phyloP scores from a whole-genome alignment of 2,329 filamentous ascomycete species.

The Claviceps pazoutovae region DNA sequence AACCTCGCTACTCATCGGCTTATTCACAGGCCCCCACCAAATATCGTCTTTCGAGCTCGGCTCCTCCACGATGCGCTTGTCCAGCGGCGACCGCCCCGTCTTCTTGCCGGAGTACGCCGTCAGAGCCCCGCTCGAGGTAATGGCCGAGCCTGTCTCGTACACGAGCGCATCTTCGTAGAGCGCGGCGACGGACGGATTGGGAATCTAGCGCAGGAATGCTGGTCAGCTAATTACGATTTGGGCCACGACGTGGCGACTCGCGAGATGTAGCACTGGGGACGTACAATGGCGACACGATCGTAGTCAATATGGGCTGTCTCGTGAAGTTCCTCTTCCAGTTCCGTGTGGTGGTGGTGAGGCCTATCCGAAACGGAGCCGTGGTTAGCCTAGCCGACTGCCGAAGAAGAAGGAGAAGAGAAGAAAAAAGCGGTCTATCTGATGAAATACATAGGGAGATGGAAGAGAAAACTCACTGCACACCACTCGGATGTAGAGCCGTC shows the following conservation, averaged over 20 bases:
- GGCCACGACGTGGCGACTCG: too few relatives aligned
- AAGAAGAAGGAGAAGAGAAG: too few relatives aligned
- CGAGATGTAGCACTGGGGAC: conserved; percentile 16
- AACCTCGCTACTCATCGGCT: conserved; percentile 95
- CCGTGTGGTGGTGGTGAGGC: conserved; percentile 78
- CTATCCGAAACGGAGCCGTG: conserved; percentile 29
- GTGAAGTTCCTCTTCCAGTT: conserved; percentile 92
- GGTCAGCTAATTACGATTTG: too few relatives aligned
- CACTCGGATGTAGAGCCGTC: conserved; percentile 78
- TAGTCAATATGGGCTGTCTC: conserved; percentile 99
- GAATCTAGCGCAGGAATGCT: conserved; percentile 32
- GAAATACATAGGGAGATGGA: too few relatives aligned
- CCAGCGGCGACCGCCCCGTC: conserved; percentile 88
- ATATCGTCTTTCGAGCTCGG: conserved; percentile 76
- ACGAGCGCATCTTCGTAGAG: conserved; percentile 95
- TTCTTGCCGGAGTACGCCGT: conserved; percentile 97
- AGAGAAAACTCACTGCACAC: conserved; percentile 62
- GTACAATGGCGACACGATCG: conserved; percentile 91
- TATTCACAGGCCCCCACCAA: conserved; percentile 99
- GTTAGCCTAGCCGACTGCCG: background rate
- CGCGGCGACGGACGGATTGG: conserved; percentile 88
- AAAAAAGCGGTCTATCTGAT: too few relatives aligned
- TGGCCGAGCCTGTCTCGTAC: conserved; percentile 94
- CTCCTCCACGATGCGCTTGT: conserved; percentile 97
- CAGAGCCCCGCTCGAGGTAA: conserved; percentile 87